Percentiles rank a stretch among this genome's conserved stretches.
phyloP scores from a whole-genome alignment of 768 basidiomycete species.

The Xerocomus brunneocitrinus region DNA sequence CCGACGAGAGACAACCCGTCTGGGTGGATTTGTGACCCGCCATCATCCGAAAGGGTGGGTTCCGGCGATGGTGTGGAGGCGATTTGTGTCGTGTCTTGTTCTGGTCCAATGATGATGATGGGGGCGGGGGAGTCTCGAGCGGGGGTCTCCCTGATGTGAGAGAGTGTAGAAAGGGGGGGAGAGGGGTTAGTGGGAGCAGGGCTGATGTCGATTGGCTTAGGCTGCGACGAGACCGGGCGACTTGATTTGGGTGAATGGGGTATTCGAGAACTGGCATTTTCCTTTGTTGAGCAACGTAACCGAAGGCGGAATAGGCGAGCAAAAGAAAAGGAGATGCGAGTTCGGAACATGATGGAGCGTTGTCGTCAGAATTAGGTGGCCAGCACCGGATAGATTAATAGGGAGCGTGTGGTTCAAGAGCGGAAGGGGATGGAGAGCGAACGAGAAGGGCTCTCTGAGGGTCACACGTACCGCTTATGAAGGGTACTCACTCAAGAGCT shows the following conservation, averaged over 20 bases:
- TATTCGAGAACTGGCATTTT: background rate
- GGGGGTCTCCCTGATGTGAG: background rate
- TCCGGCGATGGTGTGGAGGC: background rate
- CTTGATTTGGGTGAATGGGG: background rate
- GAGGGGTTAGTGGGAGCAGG: background rate
- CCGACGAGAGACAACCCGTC: background rate
- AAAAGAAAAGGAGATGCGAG: constrained; percentile 13
- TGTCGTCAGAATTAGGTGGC: constrained; percentile 4
- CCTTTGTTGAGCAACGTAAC: constrained; percentile 6
- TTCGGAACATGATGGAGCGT: constrained; percentile 9
- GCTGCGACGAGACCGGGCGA: background rate
- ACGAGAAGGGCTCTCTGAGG: background rate
- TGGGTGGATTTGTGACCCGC: background rate
- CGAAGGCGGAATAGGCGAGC: constrained; percentile 17
- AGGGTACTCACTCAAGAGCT: background rate
- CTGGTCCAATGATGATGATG: constrained; percentile 9
- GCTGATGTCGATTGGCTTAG: background rate
- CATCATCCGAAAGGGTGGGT: background rate
- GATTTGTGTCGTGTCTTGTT: background rate
- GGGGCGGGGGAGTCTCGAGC: background rate
- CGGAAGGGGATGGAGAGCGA: background rate
- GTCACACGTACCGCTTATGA: constrained; percentile 1
- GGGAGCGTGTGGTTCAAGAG: background rate
- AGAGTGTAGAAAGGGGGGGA: background rate
- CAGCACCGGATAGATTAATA: constrained; percentile 10